Percentiles rank a stretch among this genome's conserved stretches.
phyloP scores from a whole-genome alignment of 2,329 filamentous ascomycete genomes.

The Sclerotinia sclerotiorum region DNA sequence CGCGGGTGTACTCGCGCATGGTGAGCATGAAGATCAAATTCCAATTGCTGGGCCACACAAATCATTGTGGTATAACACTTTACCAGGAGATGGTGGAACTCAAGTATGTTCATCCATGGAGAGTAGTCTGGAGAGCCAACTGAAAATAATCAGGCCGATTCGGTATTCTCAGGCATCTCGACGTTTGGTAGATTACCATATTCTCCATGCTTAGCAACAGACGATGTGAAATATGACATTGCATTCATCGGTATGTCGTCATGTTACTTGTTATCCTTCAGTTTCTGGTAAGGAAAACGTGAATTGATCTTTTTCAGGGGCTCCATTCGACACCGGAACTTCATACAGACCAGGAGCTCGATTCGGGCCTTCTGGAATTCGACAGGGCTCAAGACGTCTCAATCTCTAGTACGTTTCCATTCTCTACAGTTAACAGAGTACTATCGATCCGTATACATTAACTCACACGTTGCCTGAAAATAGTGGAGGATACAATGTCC shows the following conservation, averaged over 20 bases:
- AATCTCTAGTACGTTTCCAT: constrained; percentile 73
- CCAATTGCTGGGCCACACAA: constrained; percentile 62
- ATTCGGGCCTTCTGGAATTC: constrained; percentile 81
- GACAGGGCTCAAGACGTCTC: constrained; percentile 80
- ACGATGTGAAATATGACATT: constrained; percentile 75
- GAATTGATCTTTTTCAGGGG: constrained; percentile 49
- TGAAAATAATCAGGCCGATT: constrained; percentile 63
- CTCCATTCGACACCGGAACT: constrained; percentile 83
- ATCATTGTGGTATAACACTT: constrained; percentile 76
- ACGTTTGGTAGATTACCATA: constrained; percentile 82
- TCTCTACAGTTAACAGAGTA: constrained; percentile 31
- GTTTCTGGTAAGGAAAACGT: constrained; percentile 21
- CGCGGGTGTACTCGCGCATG: constrained; percentile 79
- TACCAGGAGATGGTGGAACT: constrained; percentile 81
- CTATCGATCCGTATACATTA: constrained; percentile 35
- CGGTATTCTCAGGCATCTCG: constrained; percentile 83
- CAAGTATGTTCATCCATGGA: constrained; percentile 54
- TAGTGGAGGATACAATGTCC: constrained; percentile 86
- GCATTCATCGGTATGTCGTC: constrained; percentile 69
- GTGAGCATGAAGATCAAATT: constrained; percentile 71
- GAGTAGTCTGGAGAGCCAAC: constrained; percentile 3
- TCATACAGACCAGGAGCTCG: constrained; percentile 81
- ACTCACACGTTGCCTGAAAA: constrained; percentile 44
- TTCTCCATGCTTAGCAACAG: constrained; percentile 69
- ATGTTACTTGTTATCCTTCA: constrained; percentile 16